These are phyloP conservation scores for Blepharisma stoltei DNA, from an alignment of 73 alveolate species.

Conservation along the genomic window DNA sequence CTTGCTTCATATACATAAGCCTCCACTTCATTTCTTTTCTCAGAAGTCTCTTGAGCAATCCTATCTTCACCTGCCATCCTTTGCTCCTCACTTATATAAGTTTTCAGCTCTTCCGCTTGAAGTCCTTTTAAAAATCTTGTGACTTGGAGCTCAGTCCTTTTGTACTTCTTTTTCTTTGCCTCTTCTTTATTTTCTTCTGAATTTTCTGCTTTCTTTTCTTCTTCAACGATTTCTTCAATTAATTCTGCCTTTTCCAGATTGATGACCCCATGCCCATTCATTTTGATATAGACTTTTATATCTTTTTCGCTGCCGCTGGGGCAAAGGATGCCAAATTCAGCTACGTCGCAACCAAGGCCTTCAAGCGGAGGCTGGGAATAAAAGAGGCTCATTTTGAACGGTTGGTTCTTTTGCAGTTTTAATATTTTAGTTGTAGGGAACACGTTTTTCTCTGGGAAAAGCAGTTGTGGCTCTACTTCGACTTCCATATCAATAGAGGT, in stretches of 20 bases:
- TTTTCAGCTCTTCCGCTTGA: neutral
- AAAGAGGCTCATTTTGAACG: neutral
- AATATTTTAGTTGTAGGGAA: neutral
- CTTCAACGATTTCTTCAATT: conserved; percentile 14
- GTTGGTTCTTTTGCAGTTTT: neutral
- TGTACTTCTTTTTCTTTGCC: neutral
- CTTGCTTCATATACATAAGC: conserved; percentile 49
- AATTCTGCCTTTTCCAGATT: neutral
- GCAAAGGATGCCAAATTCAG: too few species aligned
- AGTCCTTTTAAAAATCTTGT: neutral
- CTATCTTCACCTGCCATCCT: conserved; percentile 33
- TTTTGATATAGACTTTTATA: neutral
- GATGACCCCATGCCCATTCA: neutral
- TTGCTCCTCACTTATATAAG: neutral
- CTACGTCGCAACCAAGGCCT: neutral
- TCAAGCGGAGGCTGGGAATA: neutral
- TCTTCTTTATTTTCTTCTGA: conserved; percentile 12
- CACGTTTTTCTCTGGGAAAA: neutral
- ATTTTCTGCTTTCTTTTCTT: neutral
- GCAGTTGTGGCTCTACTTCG: neutral
- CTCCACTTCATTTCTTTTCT: conserved; percentile 52
- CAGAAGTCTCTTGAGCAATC: conserved; percentile 36
- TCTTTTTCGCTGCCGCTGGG: too few species aligned
- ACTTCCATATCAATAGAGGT: neutral
- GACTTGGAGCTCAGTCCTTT: neutral